Base-by-base conservation (phyloP, 805 yeast genomes). In the Metschnikowia koreensis region DNA sequence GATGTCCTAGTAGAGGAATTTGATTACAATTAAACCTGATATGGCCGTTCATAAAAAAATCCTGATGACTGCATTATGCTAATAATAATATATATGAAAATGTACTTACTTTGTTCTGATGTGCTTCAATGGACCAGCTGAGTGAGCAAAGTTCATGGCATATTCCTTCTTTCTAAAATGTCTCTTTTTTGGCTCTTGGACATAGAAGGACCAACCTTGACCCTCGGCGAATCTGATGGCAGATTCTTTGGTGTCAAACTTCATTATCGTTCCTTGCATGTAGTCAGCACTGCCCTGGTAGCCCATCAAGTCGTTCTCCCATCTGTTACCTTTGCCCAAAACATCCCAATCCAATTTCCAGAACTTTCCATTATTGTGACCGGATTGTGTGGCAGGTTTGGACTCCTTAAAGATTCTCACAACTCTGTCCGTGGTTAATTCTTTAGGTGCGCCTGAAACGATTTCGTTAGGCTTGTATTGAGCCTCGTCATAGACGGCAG, bases 241-340 rank as follows among this genome's bases (percentile, higher is more conserved):
- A 39, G 88, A 81, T 44, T 89, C 93, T 69, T 81, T 84, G 47
- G 84, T 74, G 63, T 83, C 86, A 66, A 89, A 89, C 66, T 83
- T 83, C 76, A 89, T 69, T 65, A 80, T 80, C 8, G 93, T 85
- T 15, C 86, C 90, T 72, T 88, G 87, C 87, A 89, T 85, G 70
- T 83, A 84, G 67, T 89, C 96, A 37, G 87, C 81, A 42, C 87
- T 76, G 43, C 88, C 81, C 63, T 87, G 92, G 75, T 87, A 89
- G 27, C 96, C 96, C 69, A 89, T 89, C 66, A 89, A 75, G 66
- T 87, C 93, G 69, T 89, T 89, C 66, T 89, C 96, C 96, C 96
- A 89, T 66, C 94, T 76, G 74, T 89, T 83, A 22, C 87, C 89
- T 63, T 84, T 82, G 42, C 83, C 83, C 51, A 85, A 71, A 40